phyloP scores from a whole-genome alignment of 352 stramenopile species.

The Pythium insidiosum region DNA sequence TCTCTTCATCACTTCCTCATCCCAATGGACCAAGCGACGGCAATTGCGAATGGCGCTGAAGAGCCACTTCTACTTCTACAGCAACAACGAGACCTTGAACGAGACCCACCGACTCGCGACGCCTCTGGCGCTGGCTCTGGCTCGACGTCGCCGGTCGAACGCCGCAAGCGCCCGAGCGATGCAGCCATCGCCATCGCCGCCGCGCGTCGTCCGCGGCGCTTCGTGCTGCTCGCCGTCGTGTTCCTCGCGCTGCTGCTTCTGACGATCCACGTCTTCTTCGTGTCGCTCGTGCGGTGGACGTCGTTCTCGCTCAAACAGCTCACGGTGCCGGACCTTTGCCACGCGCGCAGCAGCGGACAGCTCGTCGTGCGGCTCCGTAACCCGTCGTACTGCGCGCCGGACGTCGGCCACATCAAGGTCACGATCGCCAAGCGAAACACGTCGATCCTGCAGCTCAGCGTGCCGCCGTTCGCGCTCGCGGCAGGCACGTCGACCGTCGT shows the following conservation, averaged over 20 bases:
- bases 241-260: constrained; percentile 24
- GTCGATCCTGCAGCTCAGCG: constrained; percentile 31
- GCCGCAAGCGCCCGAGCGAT: no score
- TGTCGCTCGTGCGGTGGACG: constrained; percentile 53
- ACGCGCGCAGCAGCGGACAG: constrained; percentile 34
- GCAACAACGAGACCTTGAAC: no score
- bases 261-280: constrained; percentile 52
- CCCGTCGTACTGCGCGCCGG: constrained; percentile 66
- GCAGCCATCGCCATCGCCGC: no score
- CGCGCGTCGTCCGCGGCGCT: no score
- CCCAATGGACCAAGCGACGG: no score
- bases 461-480: constrained; percentile 46
- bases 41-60: no score
- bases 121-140: no score
- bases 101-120: no score
- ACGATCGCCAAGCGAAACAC: constrained; percentile 47
- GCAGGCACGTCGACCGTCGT: constrained; percentile 43
- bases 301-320: constrained; percentile 42
- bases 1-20: no score
- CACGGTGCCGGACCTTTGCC: constrained; percentile 66
- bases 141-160: no score
- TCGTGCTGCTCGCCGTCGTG: constrained; percentile 2
- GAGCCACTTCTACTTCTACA: no score
- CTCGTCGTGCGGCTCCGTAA: constrained; percentile 58
- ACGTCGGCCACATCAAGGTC: constrained; percentile 44